A percentile compares a stretch with the other conserved stretches of the same genome.
These are phyloP conservation scores for Beta lomatogona DNA, from an alignment of 179 eudicot genomes.

Conservation along the genomic window DNA sequence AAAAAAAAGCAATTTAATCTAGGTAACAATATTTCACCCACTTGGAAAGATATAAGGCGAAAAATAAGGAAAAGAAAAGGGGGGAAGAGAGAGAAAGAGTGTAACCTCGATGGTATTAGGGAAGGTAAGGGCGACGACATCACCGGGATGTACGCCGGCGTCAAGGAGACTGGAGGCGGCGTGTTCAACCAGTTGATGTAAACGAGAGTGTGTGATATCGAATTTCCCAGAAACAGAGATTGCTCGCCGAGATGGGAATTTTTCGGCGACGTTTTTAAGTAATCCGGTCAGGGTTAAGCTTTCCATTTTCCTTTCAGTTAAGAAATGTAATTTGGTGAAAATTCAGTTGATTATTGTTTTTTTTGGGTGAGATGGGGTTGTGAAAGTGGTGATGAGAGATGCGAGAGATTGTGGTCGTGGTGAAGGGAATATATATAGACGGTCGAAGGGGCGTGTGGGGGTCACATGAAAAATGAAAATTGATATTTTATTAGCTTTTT, in stretches of 20 bases:
- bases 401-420: not conserved
- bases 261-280: constrained; percentile 43
- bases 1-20: no score
- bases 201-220: constrained; percentile 46
- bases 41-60: no score
- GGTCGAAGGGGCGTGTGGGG: constrained; percentile 6
- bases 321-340: not conserved
- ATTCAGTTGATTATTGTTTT: not conserved
- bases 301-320: constrained; percentile 26
- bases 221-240: constrained; percentile 58
- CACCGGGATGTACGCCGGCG: constrained; percentile 60
- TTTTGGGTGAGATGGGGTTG: not conserved
- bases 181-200: constrained; percentile 41
- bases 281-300: constrained; percentile 49
- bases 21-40: no score
- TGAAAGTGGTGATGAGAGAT: not conserved
- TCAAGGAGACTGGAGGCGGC: constrained; percentile 49
- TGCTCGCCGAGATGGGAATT: constrained; percentile 54
- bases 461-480: not conserved
- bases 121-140: constrained; percentile 72
- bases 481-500: no score
- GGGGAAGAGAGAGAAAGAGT: not conserved
- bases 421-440: constrained; percentile 3
- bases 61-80: no score
- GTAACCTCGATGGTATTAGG: constrained; percentile 70